These are phyloP conservation scores for Xylaria sp. DNA, from an alignment of 2,329 filamentous ascomycete species.

Conservation along the genomic window DNA sequence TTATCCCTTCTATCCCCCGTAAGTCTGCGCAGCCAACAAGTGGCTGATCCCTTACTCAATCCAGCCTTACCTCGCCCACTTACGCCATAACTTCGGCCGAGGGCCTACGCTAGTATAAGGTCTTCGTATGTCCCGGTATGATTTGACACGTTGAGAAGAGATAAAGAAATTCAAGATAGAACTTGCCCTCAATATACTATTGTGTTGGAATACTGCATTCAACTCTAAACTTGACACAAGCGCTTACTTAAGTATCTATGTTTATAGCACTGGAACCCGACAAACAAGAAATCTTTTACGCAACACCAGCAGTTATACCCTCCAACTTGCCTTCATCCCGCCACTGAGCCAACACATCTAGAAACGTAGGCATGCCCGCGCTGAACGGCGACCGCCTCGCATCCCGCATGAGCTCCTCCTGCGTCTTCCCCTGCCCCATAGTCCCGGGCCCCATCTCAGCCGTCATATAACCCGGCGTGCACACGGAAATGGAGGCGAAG, in stretches of 20 bases:
- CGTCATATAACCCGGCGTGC: slow-evolving; percentile 67
- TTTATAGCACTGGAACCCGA: not conserved
- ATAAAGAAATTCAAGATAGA: too few relatives aligned
- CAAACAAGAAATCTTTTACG: slow-evolving; percentile 15
- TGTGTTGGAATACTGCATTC: too few relatives aligned
- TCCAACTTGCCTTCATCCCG: slow-evolving; percentile 48
- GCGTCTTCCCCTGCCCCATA: slow-evolving; percentile 30
- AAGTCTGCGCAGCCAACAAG: too few relatives aligned
- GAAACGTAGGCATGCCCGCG: slow-evolving; percentile 50
- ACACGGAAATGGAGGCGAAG: slow-evolving; percentile 56
- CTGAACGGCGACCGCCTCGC: slow-evolving; percentile 49
- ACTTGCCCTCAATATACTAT: too few relatives aligned
- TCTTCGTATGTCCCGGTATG: too few relatives aligned
- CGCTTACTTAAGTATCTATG: not conserved
- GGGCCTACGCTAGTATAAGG: too few relatives aligned
- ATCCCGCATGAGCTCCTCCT: slow-evolving; percentile 49
- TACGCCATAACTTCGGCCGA: too few relatives aligned
- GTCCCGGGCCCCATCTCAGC: slow-evolving; percentile 54
- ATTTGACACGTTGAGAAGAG: too few relatives aligned
- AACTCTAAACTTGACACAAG: not conserved
- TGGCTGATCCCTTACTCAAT: too few relatives aligned
- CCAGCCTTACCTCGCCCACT: too few relatives aligned
- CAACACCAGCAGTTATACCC: slow-evolving; percentile 38
- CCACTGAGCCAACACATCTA: slow-evolving; percentile 47
- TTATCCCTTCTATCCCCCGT: too few relatives aligned